These are phyloP conservation scores for Ceratocystis colombiana DNA, from an alignment of 2,329 filamentous ascomycete genomes.

Conservation along the genomic window DNA sequence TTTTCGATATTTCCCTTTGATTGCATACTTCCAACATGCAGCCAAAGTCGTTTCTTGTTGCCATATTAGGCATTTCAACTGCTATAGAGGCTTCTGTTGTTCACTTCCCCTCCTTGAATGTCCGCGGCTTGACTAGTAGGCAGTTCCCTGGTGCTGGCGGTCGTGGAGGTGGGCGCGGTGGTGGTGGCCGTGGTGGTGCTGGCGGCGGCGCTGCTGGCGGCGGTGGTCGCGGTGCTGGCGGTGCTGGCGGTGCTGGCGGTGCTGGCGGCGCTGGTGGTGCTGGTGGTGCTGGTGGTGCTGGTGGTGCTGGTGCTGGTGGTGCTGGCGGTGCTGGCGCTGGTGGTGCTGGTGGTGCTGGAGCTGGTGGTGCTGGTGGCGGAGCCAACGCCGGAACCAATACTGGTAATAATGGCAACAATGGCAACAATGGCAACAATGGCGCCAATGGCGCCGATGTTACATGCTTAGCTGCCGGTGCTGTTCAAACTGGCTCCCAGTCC, in stretches of 20 bases:
- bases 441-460: slow-evolving; percentile 30
- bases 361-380: too few relatives aligned
- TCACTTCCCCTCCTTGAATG: slow-evolving; percentile 34
- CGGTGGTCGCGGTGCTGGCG: slow-evolving; percentile 23
- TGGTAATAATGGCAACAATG: slow-evolving; percentile 28
- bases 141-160: slow-evolving; percentile 32
- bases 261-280: not conserved
- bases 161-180: slow-evolving; percentile 19
- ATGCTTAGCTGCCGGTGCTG: slow-evolving; percentile 36
- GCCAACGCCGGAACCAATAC: slow-evolving; percentile 27
- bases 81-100: slow-evolving; percentile 40
- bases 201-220: slow-evolving; percentile 26
- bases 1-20: slow-evolving; percentile 5
- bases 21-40: slow-evolving; percentile 39
- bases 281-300: slow-evolving; percentile 24
- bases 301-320: not conserved
- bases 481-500: slow-evolving; percentile 42
- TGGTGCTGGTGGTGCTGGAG: too few relatives aligned
- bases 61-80: slow-evolving; percentile 41
- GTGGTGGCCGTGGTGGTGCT: slow-evolving; percentile 24
- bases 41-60: slow-evolving; percentile 41
- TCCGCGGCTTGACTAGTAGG: slow-evolving; percentile 35
- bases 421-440: slow-evolving; percentile 28
- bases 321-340: not conserved
- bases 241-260: slow-evolving; percentile 9